Evolutionary conservation across 139 green algal species (phyloP), one percentile per base, ranked within the genome.

Genomic region (Picocystis salinarum): DNA sequence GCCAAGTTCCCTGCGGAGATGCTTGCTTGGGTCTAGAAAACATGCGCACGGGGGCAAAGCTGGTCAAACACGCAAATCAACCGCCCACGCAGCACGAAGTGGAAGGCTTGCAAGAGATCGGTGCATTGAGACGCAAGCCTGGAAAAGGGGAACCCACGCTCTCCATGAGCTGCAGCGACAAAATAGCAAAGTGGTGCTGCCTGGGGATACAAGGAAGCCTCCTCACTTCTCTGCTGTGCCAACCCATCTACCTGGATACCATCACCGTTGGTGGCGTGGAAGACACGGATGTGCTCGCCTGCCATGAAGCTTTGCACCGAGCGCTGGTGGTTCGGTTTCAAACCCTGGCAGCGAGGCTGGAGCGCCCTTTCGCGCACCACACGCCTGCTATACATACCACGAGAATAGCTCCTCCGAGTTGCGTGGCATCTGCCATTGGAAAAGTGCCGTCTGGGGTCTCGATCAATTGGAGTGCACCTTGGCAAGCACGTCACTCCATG

Each of bases 101-200:
- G 28, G 4, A 15, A 37, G 23, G 11, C 18, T 9, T 34, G 28
- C 74, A 84, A 50, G 50, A 37, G 19, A 19, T 51, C 22, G 79
- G 80, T 1, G 37, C 50, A 7, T 36, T 80, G 51, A 56, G 85
- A 5, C 55, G 80, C 33, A 96, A 96, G 66, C 85, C 85, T 1
- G 86, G 86, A 25, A 42, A 74, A 2, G 83, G 83, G 2, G 73
- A 87, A 11, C 36, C 74, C 23, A 93, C 86, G 18, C 58, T 85
- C 46, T 89, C 67, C 5, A 75, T 96, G 53, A 85, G 70, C 51
- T 96, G 85, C 73, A 87, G 70, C 53, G 85, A 96, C 64, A 96
- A 96, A 75, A 59, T 95, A 19, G 71, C 79, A 1, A 64, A 73
- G 17, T 93, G 84, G 83, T 40, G 36, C 10, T 50, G 74, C 33